Evolutionary conservation across 2,329 filamentous ascomycete species (phyloP).

Genomic region (Tolypocladium guangdongense): DNA sequence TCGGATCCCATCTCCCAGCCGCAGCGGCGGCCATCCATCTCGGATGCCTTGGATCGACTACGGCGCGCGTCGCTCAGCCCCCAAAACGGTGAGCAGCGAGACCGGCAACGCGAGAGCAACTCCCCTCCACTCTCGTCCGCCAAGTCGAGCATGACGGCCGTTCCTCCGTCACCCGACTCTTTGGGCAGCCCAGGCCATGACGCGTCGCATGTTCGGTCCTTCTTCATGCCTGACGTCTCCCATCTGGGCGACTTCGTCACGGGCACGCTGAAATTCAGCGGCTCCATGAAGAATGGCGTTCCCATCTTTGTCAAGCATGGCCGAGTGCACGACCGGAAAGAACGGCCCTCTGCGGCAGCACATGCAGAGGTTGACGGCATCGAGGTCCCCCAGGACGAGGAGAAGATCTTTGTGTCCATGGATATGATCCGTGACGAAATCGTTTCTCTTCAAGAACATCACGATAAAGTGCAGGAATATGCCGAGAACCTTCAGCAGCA

Average conservation of each 20-base stretch:
- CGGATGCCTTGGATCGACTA: conserved; percentile 22
- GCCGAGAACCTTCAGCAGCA: conserved; percentile 42
- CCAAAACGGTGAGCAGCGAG: conserved; percentile 10
- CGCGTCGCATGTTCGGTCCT: conserved; percentile 36
- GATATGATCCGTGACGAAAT: conserved; percentile 52
- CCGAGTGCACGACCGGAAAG: conserved; percentile 33
- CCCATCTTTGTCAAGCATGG: conserved; percentile 46
- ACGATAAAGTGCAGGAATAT: conserved; percentile 43
- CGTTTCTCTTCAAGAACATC: conserved; percentile 42
- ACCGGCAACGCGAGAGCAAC: conserved; percentile 11
- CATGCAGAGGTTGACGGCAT: conserved; percentile 41
- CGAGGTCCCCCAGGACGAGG: conserved; percentile 40
- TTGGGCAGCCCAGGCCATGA: conserved; percentile 22
- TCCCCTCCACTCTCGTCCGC: conserved; percentile 27
- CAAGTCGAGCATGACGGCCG: conserved; percentile 30
- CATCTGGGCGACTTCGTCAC: conserved; percentile 48
- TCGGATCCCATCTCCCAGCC: conserved; percentile 14
- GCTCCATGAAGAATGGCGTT: conserved; percentile 40
- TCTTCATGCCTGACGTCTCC: conserved; percentile 42
- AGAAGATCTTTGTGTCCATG: conserved; percentile 48
- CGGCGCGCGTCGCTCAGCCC: conserved; percentile 25
- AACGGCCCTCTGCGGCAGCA: conserved; percentile 19
- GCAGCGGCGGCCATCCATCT: conserved; percentile 18
- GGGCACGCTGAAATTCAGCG: conserved; percentile 39
- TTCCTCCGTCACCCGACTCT: conserved; percentile 25